These are phyloP conservation scores for Croton setiger DNA, from an alignment of 441 rosid genomes.

Conservation along the genomic window DNA sequence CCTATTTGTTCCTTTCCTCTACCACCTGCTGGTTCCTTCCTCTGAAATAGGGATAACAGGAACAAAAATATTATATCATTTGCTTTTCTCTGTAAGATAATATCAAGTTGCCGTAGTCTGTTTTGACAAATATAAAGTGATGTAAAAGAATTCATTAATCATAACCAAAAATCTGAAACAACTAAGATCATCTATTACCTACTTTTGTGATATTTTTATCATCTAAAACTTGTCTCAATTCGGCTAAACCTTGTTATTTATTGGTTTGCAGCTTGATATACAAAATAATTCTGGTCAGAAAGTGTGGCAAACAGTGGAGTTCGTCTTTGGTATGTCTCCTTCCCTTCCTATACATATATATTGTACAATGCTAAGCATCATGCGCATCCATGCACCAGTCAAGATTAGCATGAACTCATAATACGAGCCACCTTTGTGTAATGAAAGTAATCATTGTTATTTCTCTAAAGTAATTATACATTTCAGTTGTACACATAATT, in stretches of 20 bases:
- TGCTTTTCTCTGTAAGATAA: not conserved
- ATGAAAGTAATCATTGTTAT: not conserved
- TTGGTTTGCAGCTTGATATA: constrained; percentile 84
- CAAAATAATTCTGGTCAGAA: constrained; percentile 81
- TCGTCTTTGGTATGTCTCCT: constrained; percentile 63
- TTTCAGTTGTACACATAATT: not conserved
- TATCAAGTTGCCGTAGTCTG: not conserved
- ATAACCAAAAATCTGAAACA: constrained; percentile 7
- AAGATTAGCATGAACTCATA: not conserved
- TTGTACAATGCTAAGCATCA: not conserved
- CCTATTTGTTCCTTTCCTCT: not conserved
- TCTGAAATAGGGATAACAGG: not conserved
- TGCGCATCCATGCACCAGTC: not conserved
- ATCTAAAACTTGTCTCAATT: not conserved
- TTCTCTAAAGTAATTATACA: constrained; percentile 3
- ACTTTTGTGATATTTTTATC: too few relatives aligned
- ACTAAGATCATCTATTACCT: not conserved
- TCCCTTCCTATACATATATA: not conserved
- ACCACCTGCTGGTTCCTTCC: not conserved
- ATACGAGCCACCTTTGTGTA: not conserved
- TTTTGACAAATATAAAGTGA: constrained; percentile 8
- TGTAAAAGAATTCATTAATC: not conserved
- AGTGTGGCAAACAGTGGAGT: constrained; percentile 85
- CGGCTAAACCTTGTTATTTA: constrained; percentile 13
- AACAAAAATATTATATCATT: too few relatives aligned